These are phyloP conservation scores for Suillus fuscotomentosus DNA, from an alignment of 768 basidiomycete genomes.

Conservation along the genomic window DNA sequence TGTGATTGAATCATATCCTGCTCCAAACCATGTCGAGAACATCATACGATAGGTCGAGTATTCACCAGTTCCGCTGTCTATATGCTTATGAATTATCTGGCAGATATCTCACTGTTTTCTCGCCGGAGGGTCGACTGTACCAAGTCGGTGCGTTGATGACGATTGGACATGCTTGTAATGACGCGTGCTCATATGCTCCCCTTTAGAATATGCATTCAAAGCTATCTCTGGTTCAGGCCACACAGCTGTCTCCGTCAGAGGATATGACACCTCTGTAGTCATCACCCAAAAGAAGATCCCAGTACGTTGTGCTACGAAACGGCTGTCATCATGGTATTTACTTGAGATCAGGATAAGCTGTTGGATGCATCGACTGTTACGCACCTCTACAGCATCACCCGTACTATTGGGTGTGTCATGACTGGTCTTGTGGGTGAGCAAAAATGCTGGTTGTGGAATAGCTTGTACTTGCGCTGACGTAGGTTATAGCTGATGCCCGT, in stretches of 20 bases:
- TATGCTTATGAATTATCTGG: not conserved
- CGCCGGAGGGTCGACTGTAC: slow-evolving; percentile 94
- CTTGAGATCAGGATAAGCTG: slow-evolving; percentile 79
- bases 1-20: slow-evolving; percentile 16
- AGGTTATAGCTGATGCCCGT: slow-evolving; percentile 77
- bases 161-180: not conserved
- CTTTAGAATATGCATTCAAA: slow-evolving; percentile 97
- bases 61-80: not conserved
- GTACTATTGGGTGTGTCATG: slow-evolving; percentile 96
- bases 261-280: slow-evolving; percentile 92
- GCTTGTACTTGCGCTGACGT: not conserved
- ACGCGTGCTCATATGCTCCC: slow-evolving; percentile 12
- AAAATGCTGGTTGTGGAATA: not conserved
- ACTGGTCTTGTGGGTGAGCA: slow-evolving; percentile 89
- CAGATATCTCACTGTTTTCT: slow-evolving; percentile 96
- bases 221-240: slow-evolving; percentile 97
- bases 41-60: slow-evolving; percentile 80
- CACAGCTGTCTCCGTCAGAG: slow-evolving; percentile 89
- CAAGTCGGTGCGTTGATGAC: slow-evolving; percentile 81
- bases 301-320: slow-evolving; percentile 47
- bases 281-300: slow-evolving; percentile 99
- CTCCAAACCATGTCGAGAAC: slow-evolving; percentile 78
- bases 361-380: slow-evolving; percentile 93
- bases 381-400: slow-evolving; percentile 94
- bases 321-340: slow-evolving; percentile 4